Evolutionary conservation across 2,329 filamentous ascomycete genomes (phyloP), one percentile per base, ranked within the genome.

Genomic region (Colletotrichum endophyticum): DNA sequence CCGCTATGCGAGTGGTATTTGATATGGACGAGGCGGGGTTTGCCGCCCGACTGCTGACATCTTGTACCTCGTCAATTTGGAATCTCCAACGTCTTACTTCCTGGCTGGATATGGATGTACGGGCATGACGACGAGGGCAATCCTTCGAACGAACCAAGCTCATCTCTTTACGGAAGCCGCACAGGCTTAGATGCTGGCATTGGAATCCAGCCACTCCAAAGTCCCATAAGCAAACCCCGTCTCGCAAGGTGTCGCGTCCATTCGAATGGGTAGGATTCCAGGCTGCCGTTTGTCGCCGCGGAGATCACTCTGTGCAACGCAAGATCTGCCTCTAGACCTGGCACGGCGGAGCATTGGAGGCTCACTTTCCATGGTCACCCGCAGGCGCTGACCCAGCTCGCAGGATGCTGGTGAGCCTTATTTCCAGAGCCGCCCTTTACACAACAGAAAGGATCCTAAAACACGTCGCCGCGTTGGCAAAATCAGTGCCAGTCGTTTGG

Each of bases 401-500:
- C 67, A 44, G 57, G 57, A 62, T 16, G 56, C 57, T 53, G 6
- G 57, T 30, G 13, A 62, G 30, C 56, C 57, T 53, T 49, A 16
- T 53, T 22, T 70, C 57, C 22, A 68, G 28, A 34, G 59, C 8
- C 34, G 62, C 62, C 30, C 62, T 62, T 67, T 34, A 27, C 27
- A 15, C 30, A 49, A 30, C 44, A 49, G 44, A 49, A 49, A 49
- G 44, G 44, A 49, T 49, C 7, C n/a, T n/a, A 16, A 16, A n/a
- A 44, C 22, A 25, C 36, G 11, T 62, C 12, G 56, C 57, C 63
- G 30, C 70, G 69, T 63, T 75, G 73, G 73, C 70, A 66, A 39
- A 6, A 39, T 36, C 62, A 68, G 30, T 73, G 62, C 73, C 73
- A 75, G 36, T 75, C 73, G 39, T 73, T 64, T 66, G 73, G 70